Base-by-base conservation (phyloP, 2,329 filamentous ascomycete species). In the Trichothecium sympodiale region DNA sequence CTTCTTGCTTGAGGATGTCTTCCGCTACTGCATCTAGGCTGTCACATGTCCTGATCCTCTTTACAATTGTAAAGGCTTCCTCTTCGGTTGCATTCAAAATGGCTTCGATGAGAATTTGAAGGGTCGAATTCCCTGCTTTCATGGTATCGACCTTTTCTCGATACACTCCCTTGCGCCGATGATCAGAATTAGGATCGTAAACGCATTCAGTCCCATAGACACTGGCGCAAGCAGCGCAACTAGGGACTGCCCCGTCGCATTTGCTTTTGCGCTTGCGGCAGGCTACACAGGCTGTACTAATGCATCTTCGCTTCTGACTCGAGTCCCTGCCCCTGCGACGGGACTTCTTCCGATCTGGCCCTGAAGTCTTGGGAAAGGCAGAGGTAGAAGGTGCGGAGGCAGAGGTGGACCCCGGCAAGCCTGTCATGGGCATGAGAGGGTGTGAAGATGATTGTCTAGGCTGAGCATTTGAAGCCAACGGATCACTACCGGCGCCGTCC, bases 101-200 rank as follows among this genome's bases (percentile, higher is more conserved):
- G 33, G 89, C 87, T 51, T 95, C 85, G 42, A 96, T 78, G 27
- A 96, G 67, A n/a, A 87, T 87, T 55, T 95, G 85, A 37, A 96
- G 65, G 1, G 89, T 96, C 26, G 85, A 84, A 50, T 80, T 86
- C 43, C 78, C 78, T 16, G 87, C 88, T 61, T 93, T 93, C 55
- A 89, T 71, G 52, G 76, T 85, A 56, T 94, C 88, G 17, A 83
- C 77, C 57, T 94, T 91, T 59, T 94, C 87, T 52, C 89, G 88
- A 58, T 96, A 96, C 33, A 96, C 91, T 41, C 91, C 91, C 57
- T 96, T 96, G 34, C 91, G 80, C 34, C 91, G 82, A 56, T 95
- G 88, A 56, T 98, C 91, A 39, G 88, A 94, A 53, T 88, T 93
- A 4, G 88, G 89, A 53, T 96, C 89, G 66, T 96, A 96, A 45